Base-by-base conservation (phyloP, 768 basidiomycete species). In the Termitomyces sp. region DNA sequence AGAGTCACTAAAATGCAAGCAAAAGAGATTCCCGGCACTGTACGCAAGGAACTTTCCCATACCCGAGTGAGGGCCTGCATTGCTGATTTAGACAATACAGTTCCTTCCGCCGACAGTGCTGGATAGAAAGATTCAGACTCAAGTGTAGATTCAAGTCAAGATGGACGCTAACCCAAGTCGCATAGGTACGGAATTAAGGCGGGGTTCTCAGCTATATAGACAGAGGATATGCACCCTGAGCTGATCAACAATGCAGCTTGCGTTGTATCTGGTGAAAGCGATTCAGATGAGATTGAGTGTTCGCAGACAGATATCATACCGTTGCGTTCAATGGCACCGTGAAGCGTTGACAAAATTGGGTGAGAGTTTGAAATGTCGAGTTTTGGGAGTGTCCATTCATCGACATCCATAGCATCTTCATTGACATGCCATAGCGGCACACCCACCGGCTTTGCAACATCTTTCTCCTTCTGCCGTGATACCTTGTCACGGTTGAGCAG, bases 401-500 rank as follows among this genome's bases (percentile, higher is more conserved):
- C 61, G 14, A 61, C 50, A 23, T 58, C 64, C 66, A 63, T 66
- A 38, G 51, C 33, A 20, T 63, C 56, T n/a, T 50, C 56, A 28
- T 56, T 32, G 7, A 38, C 56, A 32, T 64, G 57, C 75, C 75
- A 76, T 7, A 76, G 57, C 13, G 68, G 57, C 13, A 75, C 63
- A 1, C 75, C 75, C 10, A 65, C 55, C 9, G 65, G 57, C 59
- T 69, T 71, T 56, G 67, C 66, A 13, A 63, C 62, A 1, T 64
- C 65, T 32, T 66, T 66, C 23, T 60, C 70, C 12, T 67, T 67
- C 32, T 64, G 66, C 41, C 62, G 61, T 56, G 69, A 69, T 7
- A 57, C 69, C 50, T 71, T 75, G 59, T 85, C 79, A 16, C 70
- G 66, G 54, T 72, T 67, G 41, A 86, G 67, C 41, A 86, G 78